A percentile compares a stretch with the other conserved stretches of the same genome.
Evolutionary conservation across 1,139 yeast genomes (phyloP).

Genomic region (Pichia terricola): DNA sequence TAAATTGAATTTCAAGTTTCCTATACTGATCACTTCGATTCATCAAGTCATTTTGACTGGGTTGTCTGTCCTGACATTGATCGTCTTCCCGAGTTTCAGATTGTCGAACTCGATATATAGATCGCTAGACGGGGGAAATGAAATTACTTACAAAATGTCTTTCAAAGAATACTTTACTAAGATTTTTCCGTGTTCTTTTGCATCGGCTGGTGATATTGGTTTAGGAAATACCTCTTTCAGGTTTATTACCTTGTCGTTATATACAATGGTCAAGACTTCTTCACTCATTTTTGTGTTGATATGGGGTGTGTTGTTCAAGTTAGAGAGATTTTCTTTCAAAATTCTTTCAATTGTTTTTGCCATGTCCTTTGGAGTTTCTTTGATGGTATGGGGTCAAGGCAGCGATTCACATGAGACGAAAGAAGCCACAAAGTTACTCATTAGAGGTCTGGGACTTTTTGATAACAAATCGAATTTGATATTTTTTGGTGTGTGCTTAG

Average conservation of each 20-base stretch:
- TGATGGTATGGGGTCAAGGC: constrained; percentile 59
- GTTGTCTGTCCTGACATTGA: constrained; percentile 37
- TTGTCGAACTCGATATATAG: constrained; percentile 25
- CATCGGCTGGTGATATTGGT: constrained; percentile 91
- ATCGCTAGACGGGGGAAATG: background rate
- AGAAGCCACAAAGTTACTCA: background rate
- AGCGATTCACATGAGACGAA: constrained; percentile 7
- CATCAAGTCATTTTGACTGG: constrained; percentile 69
- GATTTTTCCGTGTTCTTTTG: constrained; percentile 76
- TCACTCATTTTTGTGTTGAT: constrained; percentile 78
- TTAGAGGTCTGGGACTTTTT: background rate
- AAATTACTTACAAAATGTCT: constrained; percentile 11
- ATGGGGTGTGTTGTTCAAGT: constrained; percentile 71
- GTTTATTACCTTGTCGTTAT: constrained; percentile 70
- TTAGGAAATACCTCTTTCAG: constrained; percentile 77
- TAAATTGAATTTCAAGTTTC: constrained; percentile 68
- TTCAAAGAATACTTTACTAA: constrained; percentile 35
- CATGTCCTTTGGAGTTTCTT: constrained; percentile 73
- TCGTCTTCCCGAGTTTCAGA: constrained; percentile 38
- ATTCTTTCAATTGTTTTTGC: constrained; percentile 58
- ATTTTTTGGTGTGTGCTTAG: constrained; percentile 58
- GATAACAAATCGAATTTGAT: constrained; percentile 5
- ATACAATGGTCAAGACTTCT: constrained; percentile 89
- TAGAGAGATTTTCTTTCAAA: constrained; percentile 64
- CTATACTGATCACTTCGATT: constrained; percentile 71